Percentiles rank a stretch among this genome's conserved stretches.
Conservation (phyloP, 257 asterid species). For the Galeopsis tetrahit region DNA sequence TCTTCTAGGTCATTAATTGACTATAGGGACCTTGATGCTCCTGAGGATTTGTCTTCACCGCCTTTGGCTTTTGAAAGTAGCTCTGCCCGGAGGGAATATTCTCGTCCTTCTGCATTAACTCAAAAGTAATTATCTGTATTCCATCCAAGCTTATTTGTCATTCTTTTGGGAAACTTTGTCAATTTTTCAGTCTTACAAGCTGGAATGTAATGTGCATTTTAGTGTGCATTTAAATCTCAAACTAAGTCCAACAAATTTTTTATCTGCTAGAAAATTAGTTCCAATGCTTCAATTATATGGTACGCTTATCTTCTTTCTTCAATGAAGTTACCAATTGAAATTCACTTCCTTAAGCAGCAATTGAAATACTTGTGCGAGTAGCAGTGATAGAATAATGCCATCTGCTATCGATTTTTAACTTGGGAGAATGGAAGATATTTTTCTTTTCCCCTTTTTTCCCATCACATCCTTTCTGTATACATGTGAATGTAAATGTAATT, state of each 20-base stretch:
- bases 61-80: slow-evolving; percentile 43
- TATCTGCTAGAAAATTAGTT: slow-evolving; percentile 13
- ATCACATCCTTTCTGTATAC: neutral
- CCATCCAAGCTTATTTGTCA: slow-evolving; percentile 21
- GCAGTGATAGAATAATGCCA: slow-evolving; percentile 22
- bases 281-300: neutral
- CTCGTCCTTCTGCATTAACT: slow-evolving; percentile 37
- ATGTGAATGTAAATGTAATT: neutral
- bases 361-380: slow-evolving; percentile 18
- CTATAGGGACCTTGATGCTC: slow-evolving; percentile 64
- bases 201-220: slow-evolving; percentile 18
- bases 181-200: slow-evolving; percentile 13
- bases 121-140: slow-evolving; percentile 37
- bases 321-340: slow-evolving; percentile 13
- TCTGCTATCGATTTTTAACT: slow-evolving; percentile 13
- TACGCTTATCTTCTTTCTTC: slow-evolving; percentile 12
- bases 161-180: slow-evolving; percentile 25
- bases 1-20: slow-evolving; percentile 46
- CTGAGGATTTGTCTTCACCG: slow-evolving; percentile 46
- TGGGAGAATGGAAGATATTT: slow-evolving; percentile 1
- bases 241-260: neutral
- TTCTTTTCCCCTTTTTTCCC: neutral
- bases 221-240: slow-evolving; percentile 6
- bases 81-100: slow-evolving; percentile 38
- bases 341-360: slow-evolving; percentile 7